phyloP scores from a whole-genome alignment of 176 grass and related monocot genomes.

The Cocos nucifera region DNA sequence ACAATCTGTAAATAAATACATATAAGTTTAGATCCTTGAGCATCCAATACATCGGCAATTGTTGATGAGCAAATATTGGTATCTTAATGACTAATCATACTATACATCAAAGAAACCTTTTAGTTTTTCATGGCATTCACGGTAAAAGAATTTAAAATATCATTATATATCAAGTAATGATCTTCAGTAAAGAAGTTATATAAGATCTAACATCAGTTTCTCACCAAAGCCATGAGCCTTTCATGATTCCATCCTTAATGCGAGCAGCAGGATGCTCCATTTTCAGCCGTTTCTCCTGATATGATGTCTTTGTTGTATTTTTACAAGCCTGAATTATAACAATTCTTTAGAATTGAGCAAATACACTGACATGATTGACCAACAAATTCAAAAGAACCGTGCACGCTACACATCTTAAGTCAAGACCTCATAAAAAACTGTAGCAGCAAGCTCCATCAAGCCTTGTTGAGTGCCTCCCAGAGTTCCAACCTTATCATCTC shows the following conservation, averaged over 20 bases:
- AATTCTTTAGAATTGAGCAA: conserved; percentile 4
- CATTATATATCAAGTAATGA: not conserved
- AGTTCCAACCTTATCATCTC: conserved; percentile 65
- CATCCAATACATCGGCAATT: too few species aligned
- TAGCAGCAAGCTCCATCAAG: conserved; percentile 71
- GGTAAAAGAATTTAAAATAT: too few species aligned
- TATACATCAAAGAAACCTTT: too few species aligned
- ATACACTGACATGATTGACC: not conserved
- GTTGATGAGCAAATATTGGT: too few species aligned
- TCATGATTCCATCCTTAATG: conserved; percentile 52
- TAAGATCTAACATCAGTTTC: conserved; percentile 1
- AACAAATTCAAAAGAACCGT: not conserved
- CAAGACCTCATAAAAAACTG: conserved; percentile 74
- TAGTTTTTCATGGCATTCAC: too few species aligned
- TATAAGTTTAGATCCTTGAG: too few species aligned
- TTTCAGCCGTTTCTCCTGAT: conserved; percentile 64
- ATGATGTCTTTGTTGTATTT: conserved; percentile 25
- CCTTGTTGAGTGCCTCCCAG: conserved; percentile 52
- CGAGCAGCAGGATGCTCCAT: conserved; percentile 37
- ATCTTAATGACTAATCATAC: too few species aligned
- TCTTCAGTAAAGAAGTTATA: not conserved
- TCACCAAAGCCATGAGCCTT: conserved; percentile 76
- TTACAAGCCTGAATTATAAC: conserved; percentile 51
- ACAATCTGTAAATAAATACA: too few species aligned
- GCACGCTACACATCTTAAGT: not conserved